phyloP scores from a whole-genome alignment of 2,329 filamentous ascomycete genomes.

The Amauroascus verrucosus region DNA sequence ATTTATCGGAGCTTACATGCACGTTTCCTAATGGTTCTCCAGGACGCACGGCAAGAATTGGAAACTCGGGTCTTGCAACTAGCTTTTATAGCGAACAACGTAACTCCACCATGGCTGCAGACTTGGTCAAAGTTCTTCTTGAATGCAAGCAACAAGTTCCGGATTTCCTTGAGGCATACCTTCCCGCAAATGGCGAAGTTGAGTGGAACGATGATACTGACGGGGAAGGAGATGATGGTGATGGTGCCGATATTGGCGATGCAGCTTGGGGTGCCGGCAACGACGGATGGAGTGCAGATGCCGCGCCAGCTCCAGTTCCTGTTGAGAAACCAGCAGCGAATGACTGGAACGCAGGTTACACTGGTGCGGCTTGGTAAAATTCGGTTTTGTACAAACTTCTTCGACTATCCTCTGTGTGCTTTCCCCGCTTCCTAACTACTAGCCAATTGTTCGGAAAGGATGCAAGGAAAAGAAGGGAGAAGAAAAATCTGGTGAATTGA shows the following conservation, averaged over 20 bases:
- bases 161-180: slow-evolving; percentile 62
- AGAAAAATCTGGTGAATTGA: slow-evolving; percentile 3
- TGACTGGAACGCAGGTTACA: slow-evolving; percentile 4
- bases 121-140: slow-evolving; percentile 68
- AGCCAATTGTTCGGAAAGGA: too few species aligned
- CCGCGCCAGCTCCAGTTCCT: slow-evolving; percentile 5
- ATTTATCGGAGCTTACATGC: not conserved
- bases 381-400: not conserved
- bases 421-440: not conserved
- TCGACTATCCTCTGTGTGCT: not conserved
- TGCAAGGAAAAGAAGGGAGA: not conserved
- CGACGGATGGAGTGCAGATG: slow-evolving; percentile 8
- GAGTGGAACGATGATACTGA: slow-evolving; percentile 47
- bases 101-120: slow-evolving; percentile 59
- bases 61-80: slow-evolving; percentile 71
- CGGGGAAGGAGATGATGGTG: slow-evolving; percentile 27
- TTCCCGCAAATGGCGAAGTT: slow-evolving; percentile 32
- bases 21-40: slow-evolving; percentile 6
- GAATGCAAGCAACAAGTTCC: slow-evolving; percentile 72
- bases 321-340: not conserved
- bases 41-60: slow-evolving; percentile 91
- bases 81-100: slow-evolving; percentile 73
- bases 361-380: slow-evolving; percentile 8
- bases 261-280: slow-evolving; percentile 12
- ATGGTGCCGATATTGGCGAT: slow-evolving; percentile 18